Conservation (phyloP, 116 monocot species). For the Cymodocea nodosa region DNA sequence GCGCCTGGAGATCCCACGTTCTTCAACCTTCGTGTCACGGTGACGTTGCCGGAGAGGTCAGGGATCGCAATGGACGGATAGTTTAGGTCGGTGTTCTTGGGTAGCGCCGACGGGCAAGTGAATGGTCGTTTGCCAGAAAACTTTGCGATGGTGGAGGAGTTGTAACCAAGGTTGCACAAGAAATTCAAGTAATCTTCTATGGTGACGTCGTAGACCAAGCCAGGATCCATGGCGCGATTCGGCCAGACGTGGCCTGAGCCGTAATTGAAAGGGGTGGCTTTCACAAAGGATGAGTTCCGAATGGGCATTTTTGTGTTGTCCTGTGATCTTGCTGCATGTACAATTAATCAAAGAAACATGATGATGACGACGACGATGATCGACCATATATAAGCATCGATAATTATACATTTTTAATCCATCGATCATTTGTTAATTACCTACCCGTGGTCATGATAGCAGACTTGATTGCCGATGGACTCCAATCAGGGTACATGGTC, state of each 20-base stretch:
- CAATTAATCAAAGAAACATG: background rate
- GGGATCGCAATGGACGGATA: constrained; percentile 57
- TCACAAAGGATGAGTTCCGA: constrained; percentile 21
- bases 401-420: too few species aligned
- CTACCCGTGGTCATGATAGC: constrained; percentile 67
- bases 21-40: constrained; percentile 27
- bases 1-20: constrained; percentile 42
- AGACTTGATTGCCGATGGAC: constrained; percentile 53
- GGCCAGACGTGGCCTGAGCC: constrained; percentile 69
- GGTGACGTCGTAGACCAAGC: constrained; percentile 54
- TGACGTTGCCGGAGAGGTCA: constrained; percentile 11
- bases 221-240: constrained; percentile 61
- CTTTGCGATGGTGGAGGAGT: constrained; percentile 10
- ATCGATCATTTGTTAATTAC: too few species aligned
- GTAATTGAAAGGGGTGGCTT: constrained; percentile 51
- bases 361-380: too few species aligned
- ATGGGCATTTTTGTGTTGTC: constrained; percentile 36
- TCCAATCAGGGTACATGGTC: constrained; percentile 53
- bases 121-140: constrained; percentile 18
- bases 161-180: constrained; percentile 50
- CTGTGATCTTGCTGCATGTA: constrained; percentile 24
- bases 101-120: constrained; percentile 16
- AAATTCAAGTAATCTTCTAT: constrained; percentile 50
- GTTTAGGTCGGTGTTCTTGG: constrained; percentile 22
- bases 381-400: too few species aligned